phyloP scores from a whole-genome alignment of 108 stramenopile genomes.

The Hondaea fermentalgiana region DNA sequence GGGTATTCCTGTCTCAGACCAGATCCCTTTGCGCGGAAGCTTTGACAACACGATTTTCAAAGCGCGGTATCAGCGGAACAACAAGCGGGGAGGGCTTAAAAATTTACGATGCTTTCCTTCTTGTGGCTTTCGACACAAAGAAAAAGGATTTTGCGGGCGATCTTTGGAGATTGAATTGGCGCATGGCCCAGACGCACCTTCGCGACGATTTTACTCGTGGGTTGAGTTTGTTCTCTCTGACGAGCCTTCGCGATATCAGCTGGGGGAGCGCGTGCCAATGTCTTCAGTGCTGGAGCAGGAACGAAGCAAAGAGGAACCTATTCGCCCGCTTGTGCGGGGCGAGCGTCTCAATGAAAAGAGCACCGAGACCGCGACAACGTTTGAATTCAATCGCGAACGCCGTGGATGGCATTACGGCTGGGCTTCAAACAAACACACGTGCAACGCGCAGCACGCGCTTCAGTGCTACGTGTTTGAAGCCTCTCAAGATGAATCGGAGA shows the following conservation, averaged over 20 bases:
- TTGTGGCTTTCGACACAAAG: constrained; percentile 5
- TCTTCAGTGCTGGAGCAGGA: neutral
- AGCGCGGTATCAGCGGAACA: neutral
- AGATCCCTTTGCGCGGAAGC: neutral
- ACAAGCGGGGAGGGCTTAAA: neutral
- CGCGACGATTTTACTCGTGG: neutral
- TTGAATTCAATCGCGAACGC: neutral
- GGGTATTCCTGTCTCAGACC: too few relatives aligned
- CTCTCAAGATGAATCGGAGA: neutral
- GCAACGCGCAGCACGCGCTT: neutral
- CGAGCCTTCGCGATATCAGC: neutral
- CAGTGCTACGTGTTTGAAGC: neutral
- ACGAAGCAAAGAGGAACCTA: neutral
- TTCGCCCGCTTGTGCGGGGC: neutral
- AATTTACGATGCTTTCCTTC: neutral
- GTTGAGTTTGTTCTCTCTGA: neutral
- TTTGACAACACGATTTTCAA: neutral
- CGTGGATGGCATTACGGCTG: constrained; percentile 8
- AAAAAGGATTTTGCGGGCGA: neutral
- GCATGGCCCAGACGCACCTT: neutral
- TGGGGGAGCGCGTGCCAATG: neutral
- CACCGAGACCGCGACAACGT: neutral
- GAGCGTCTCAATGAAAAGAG: constrained; percentile 10
- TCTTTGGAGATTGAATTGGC: neutral
- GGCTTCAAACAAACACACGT: neutral